Percentiles rank a stretch among this genome's conserved stretches.
These are phyloP conservation scores for Trichoderma gracile DNA, from an alignment of 2,329 filamentous ascomycete species.

Conservation along the genomic window DNA sequence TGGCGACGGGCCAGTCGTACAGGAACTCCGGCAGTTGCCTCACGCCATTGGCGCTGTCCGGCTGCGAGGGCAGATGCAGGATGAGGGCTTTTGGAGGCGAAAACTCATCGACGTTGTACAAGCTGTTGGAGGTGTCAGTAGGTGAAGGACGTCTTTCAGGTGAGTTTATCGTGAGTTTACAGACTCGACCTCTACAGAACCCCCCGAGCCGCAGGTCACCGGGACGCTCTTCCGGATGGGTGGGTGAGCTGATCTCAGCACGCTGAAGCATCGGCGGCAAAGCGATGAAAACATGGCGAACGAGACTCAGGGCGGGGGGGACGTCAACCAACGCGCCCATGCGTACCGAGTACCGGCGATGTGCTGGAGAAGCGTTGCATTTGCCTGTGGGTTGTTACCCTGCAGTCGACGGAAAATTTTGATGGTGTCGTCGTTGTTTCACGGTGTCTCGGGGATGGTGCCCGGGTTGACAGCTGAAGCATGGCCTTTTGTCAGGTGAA, in stretches of 20 bases:
- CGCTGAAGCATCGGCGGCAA: slow-evolving; percentile 11
- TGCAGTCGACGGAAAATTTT: background rate
- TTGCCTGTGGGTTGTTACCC: background rate
- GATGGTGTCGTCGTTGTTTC: background rate
- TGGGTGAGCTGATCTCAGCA: background rate
- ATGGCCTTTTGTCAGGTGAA: background rate
- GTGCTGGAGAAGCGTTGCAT: background rate
- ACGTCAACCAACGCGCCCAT: background rate
- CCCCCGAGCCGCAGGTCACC: slow-evolving; percentile 52
- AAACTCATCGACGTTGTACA: slow-evolving; percentile 49
- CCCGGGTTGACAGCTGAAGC: background rate
- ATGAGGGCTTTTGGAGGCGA: slow-evolving; percentile 48
- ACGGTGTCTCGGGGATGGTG: background rate
- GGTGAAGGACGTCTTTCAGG: background rate
- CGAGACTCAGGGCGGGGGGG: background rate
- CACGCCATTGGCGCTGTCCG: slow-evolving; percentile 35
- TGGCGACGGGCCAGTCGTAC: slow-evolving; percentile 48
- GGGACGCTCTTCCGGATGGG: slow-evolving; percentile 42
- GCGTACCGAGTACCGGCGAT: too few relatives aligned
- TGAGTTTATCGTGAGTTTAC: slow-evolving; percentile 27
- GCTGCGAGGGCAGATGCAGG: slow-evolving; percentile 56
- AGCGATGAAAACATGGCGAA: slow-evolving; percentile 8
- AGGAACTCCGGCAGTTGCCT: slow-evolving; percentile 45
- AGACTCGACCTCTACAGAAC: slow-evolving; percentile 54
- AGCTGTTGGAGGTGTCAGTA: slow-evolving; percentile 38